A percentile compares a stretch with the other conserved stretches of the same genome.
phyloP scores from a whole-genome alignment of 2,329 filamentous ascomycete species.

The Botrytis medusae region DNA sequence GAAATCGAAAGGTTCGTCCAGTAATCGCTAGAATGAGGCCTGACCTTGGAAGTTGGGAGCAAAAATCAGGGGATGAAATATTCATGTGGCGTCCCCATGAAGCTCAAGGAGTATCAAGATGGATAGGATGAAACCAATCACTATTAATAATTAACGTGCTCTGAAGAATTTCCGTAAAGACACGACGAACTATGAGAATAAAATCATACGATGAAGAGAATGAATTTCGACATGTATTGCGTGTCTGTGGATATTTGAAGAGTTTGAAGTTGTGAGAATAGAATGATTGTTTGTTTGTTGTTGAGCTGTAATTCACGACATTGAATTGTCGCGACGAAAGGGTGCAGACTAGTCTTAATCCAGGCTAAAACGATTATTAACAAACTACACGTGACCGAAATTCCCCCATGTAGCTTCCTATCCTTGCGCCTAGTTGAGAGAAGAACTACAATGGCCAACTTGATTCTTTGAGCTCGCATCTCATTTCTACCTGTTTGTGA shows the following conservation, averaged over 20 bases:
- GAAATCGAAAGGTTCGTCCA: conserved; percentile 16
- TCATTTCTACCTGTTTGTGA: not conserved
- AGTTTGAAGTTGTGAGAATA: not conserved
- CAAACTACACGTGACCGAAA: not conserved
- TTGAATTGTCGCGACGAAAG: not conserved
- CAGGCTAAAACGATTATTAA: not conserved
- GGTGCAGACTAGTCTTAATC: not conserved
- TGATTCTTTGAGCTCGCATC: not conserved
- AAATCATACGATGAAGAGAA: not conserved
- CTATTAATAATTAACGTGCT: conserved; percentile 1
- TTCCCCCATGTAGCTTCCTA: not conserved
- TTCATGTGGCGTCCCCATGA: conserved; percentile 11
- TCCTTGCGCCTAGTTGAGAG: not conserved
- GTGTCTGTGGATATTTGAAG: not conserved
- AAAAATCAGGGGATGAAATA: not conserved
- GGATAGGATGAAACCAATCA: conserved; percentile 10
- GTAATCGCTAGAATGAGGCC: not conserved
- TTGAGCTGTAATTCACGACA: not conserved
- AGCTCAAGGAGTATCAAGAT: conserved; percentile 21
- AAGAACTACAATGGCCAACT: not conserved
- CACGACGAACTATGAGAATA: not conserved
- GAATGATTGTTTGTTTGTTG: not conserved
- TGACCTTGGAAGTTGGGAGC: not conserved
- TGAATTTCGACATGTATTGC: not conserved
- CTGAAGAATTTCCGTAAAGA: not conserved